phyloP scores from a whole-genome alignment of 495 filamentous ascomycete species.

The Xylaria intraflava region DNA sequence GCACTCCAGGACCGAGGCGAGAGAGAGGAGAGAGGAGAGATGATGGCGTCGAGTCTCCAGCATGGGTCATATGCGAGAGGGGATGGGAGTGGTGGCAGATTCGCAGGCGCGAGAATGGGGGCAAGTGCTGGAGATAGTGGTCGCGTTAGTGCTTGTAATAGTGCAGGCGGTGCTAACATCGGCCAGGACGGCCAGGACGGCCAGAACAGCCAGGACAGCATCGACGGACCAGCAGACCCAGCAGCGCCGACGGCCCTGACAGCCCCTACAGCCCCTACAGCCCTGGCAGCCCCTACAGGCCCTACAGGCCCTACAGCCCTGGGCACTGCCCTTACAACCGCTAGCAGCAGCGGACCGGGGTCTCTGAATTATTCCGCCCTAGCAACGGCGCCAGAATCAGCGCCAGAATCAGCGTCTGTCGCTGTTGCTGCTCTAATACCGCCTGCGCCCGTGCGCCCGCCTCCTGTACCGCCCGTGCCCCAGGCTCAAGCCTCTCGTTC shows the following conservation, averaged over 20 bases:
- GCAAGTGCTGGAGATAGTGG: neutral
- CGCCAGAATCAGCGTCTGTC: too few species aligned
- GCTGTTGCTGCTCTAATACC: neutral
- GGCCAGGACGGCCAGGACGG: neutral
- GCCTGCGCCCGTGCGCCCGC: neutral
- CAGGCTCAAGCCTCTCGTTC: constrained; percentile 1
- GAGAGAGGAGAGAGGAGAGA: neutral
- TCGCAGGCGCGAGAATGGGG: neutral
- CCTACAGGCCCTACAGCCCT: neutral
- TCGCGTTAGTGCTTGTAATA: constrained; percentile 1
- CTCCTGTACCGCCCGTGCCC: neutral
- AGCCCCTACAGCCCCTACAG: neutral
- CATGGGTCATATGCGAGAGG: neutral
- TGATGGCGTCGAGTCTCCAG: constrained; percentile 13
- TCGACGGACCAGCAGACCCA: neutral
- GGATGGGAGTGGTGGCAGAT: too few species aligned
- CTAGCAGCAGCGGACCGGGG: constrained; percentile 4
- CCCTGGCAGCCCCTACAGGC: too few species aligned
- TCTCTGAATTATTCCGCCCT: too few species aligned
- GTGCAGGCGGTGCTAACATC: neutral
- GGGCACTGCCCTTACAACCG: constrained; percentile 12
- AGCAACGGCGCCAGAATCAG: too few species aligned
- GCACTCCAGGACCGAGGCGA: neutral
- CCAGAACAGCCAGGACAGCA: too few species aligned
- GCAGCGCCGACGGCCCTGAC: neutral